Base-by-base conservation (phyloP, 2,329 filamentous ascomycete genomes). In the Penicillium occitanis region DNA sequence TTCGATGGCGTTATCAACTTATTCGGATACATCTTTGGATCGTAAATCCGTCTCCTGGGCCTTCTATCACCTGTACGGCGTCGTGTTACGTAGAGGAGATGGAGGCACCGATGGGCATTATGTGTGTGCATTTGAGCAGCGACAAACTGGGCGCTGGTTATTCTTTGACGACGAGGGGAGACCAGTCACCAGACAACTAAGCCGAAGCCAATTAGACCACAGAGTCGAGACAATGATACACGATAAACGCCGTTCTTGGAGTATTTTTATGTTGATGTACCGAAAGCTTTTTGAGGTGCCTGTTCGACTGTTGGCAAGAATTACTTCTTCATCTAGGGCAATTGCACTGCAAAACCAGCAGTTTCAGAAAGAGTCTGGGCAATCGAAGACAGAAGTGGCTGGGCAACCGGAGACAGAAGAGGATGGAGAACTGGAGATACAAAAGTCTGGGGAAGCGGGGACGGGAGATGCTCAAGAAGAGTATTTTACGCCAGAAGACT, bases 11-110 rank as follows among this genome's bases (percentile, higher is more conserved):
- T 11, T 66, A 25, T 62, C 64, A 5, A 40, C 25, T 3, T 48
- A 62, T 25, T 7, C 46, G 5, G 30, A 62, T 44, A 13, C 2
- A 40, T 37, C 17, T 35, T 37, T 51, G 13, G 42, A 55, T 10
- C 42, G 48, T 14, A 42, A 30, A 1, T 42, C 28, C 5, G 11
- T 63, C 22, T 14, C 66, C 57, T 48, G 48, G 10, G 28, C 70
- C n/a, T 44, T 62, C 5, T 77, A 76, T 64, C 68, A 71, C 48
- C 69, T 76, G 10, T 71, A 70, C 33, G 69, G 70, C 0, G 66
- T 76, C 25, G 66, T 73, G 28, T 63, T 73, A 19, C 74, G 74
- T 57, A 11, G n/a, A 2, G 71, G 69, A 28, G 6, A 13, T 0
- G 25, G 2, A 1, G 13, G 3, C 13, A 46, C n/a, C 0, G 2